Conservation (phyloP, 495 filamentous ascomycete species). For the Penicillium dipodomyicola region DNA sequence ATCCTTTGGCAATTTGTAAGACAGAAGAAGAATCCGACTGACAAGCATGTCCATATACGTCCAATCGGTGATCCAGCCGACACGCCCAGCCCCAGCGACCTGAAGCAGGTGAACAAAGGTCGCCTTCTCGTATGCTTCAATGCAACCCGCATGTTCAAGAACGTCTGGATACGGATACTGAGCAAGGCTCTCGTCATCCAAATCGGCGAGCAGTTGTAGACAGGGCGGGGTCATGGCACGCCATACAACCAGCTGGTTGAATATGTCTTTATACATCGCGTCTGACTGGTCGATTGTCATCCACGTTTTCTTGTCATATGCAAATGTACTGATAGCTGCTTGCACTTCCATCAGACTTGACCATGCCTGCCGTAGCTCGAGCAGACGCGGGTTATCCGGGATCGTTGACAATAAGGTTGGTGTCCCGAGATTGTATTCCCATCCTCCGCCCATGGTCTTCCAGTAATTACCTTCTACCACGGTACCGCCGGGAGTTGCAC, state of each 20-base stretch:
- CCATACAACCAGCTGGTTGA: constrained; percentile 36
- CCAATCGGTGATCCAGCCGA: constrained; percentile 28
- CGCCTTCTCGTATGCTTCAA: constrained; percentile 45
- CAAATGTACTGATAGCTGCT: constrained; percentile 38
- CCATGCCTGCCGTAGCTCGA: constrained; percentile 38
- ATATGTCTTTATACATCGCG: constrained; percentile 33
- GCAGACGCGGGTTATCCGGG: constrained; percentile 29
- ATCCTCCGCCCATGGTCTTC: constrained; percentile 40
- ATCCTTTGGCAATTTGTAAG: constrained; percentile 37
- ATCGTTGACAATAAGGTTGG: constrained; percentile 30
- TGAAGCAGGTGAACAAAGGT: constrained; percentile 40
- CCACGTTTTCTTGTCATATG: constrained; percentile 34
- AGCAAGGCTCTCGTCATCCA: constrained; percentile 35
- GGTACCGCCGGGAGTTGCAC: constrained; percentile 40
- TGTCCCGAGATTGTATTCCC: constrained; percentile 43
- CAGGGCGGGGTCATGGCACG: constrained; percentile 33
- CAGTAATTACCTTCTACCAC: constrained; percentile 43
- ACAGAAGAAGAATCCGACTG: constrained; percentile 34
- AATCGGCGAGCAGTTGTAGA: constrained; percentile 29
- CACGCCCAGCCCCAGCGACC: constrained; percentile 35
- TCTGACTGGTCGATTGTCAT: constrained; percentile 37
- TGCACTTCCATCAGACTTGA: constrained; percentile 44
- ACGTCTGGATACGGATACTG: constrained; percentile 34
- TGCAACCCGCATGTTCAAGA: constrained; percentile 40
- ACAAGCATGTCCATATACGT: constrained; percentile 34